phyloP scores from a whole-genome alignment of 257 asterid genomes.

The Paraleonurus japonicus region DNA sequence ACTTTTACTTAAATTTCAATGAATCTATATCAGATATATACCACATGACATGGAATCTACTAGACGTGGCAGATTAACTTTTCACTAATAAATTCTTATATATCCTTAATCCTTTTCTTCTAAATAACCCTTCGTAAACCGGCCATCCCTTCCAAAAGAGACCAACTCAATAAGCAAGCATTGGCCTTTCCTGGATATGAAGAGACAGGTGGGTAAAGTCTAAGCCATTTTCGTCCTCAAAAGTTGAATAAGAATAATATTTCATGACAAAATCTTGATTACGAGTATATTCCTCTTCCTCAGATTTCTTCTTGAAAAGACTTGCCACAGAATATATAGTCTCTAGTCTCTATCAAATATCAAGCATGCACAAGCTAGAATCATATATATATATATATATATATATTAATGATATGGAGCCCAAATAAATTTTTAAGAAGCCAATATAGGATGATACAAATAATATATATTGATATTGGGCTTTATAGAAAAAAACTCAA shows the following conservation, averaged over 20 bases:
- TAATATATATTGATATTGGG: no score
- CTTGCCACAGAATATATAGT: not conserved
- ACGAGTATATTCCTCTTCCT: not conserved
- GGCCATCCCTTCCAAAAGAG: not conserved
- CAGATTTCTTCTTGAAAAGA: not conserved
- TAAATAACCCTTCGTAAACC: not conserved
- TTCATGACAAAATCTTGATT: not conserved
- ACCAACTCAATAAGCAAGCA: not conserved
- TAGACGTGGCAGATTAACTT: no score
- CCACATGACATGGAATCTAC: not conserved
- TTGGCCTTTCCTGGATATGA: conserved; percentile 4
- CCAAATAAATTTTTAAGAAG: no score
- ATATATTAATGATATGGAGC: not conserved
- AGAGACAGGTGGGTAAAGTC: conserved; percentile 6
- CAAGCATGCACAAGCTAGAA: not conserved
- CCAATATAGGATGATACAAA: no score
- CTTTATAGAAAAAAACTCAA: no score
- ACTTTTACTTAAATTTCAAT: not conserved
- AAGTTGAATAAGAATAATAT: not conserved
- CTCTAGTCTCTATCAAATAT: not conserved
- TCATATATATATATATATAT: not conserved
- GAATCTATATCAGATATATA: not conserved
- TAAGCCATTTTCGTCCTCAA: not conserved
- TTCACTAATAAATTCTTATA: not conserved
- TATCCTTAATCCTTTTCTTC: not conserved